These are phyloP conservation scores for Penicillium canariense DNA, from an alignment of 495 filamentous ascomycete genomes.

Conservation along the genomic window DNA sequence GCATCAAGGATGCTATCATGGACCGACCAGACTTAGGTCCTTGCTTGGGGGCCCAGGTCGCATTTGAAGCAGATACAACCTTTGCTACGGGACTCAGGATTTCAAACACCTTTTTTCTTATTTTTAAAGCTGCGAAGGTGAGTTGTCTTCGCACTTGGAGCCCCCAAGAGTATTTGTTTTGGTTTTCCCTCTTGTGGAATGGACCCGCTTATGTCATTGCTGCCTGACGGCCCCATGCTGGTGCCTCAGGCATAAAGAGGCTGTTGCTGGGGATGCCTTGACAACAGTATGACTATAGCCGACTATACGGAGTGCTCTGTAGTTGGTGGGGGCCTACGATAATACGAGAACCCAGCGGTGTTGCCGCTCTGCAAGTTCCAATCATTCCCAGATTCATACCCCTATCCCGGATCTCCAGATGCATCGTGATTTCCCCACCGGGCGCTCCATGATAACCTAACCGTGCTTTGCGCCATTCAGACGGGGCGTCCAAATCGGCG, in stretches of 20 bases:
- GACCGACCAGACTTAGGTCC: background rate
- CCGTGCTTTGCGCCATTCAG: background rate
- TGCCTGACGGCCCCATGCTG: background rate
- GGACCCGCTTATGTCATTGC: background rate
- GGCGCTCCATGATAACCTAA: too few species aligned
- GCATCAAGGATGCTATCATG: constrained; percentile 18
- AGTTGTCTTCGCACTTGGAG: background rate
- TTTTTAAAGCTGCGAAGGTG: too few species aligned
- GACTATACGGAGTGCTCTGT: background rate
- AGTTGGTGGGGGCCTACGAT: too few species aligned
- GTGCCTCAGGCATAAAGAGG: constrained; percentile 9
- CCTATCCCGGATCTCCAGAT: too few species aligned
- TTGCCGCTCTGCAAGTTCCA: too few species aligned
- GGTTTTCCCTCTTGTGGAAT: constrained; percentile 28
- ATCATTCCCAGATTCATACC: too few species aligned
- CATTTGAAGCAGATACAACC: too few species aligned
- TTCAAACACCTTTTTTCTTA: too few species aligned
- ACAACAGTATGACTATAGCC: background rate
- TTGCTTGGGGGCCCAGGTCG: background rate
- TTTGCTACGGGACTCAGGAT: too few species aligned
- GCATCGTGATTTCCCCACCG: too few species aligned
- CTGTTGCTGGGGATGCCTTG: background rate
- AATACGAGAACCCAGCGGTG: too few species aligned
- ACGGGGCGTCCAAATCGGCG: background rate
- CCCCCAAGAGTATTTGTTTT: constrained; percentile 34